phyloP scores from a whole-genome alignment of 345 rosid genomes.

The Citrus medica region DNA sequence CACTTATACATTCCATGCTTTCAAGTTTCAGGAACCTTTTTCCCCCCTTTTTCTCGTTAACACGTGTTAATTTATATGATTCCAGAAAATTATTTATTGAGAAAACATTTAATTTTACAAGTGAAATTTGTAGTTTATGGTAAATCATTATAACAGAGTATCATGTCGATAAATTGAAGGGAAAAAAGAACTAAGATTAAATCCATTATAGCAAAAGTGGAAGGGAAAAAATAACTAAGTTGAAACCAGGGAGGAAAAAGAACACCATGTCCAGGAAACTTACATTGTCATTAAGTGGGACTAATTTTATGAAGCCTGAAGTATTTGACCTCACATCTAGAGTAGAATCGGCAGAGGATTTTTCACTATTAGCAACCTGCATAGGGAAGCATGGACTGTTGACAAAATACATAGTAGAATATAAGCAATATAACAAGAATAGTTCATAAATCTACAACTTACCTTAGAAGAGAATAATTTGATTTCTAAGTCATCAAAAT shows the following conservation, averaged over 20 bases:
- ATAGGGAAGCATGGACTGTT: background rate
- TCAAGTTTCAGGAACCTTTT: no score
- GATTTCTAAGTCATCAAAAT: constrained; percentile 52
- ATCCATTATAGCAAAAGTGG: background rate
- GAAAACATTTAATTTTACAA: background rate
- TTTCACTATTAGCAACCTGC: constrained; percentile 39
- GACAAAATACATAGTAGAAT: constrained; percentile 5
- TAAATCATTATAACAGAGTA: background rate
- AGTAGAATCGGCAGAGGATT: constrained; percentile 23
- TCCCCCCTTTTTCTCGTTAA: no score
- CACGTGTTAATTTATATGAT: no score
- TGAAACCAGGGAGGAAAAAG: constrained; percentile 7
- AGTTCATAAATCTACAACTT: constrained; percentile 15
- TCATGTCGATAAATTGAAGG: background rate
- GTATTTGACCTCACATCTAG: constrained; percentile 27
- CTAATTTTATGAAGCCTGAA: constrained; percentile 25
- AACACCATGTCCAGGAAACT: constrained; percentile 12
- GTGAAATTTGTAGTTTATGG: background rate
- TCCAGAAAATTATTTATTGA: background rate
- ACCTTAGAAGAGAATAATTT: constrained; percentile 54
- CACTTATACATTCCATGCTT: background rate
- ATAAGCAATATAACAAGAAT: constrained; percentile 13
- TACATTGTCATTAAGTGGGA: constrained; percentile 28
- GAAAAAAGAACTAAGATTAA: background rate
- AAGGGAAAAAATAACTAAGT: background rate